A percentile compares a stretch with the other conserved stretches of the same genome.
Conservation (phyloP, 495 filamentous ascomycete species). For the Penicillium bialowiezense region DNA sequence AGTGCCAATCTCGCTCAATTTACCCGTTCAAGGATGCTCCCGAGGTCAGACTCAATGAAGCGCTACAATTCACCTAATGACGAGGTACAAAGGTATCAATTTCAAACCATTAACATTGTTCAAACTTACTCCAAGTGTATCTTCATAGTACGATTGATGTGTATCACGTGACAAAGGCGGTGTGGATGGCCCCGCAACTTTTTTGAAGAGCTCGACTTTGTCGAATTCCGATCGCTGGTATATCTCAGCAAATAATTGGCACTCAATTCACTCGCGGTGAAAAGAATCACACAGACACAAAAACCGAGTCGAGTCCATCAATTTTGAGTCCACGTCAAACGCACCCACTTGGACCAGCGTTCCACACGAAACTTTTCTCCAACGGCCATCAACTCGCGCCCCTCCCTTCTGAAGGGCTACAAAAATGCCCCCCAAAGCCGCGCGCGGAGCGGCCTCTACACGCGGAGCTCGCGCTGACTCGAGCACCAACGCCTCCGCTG, state of each 20-base stretch:
- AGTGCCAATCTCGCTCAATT: slow-evolving; percentile 17
- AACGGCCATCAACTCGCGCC: slow-evolving; percentile 11
- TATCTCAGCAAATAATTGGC: not conserved
- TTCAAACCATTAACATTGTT: no score
- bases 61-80: no score
- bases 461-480: slow-evolving; percentile 7
- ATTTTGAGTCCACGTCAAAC: not conserved
- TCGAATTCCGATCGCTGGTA: slow-evolving; percentile 4
- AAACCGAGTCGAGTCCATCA: no score
- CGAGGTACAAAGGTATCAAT: no score
- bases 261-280: not conserved
- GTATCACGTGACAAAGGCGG: slow-evolving; percentile 16
- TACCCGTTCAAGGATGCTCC: no score
- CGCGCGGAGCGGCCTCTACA: slow-evolving; percentile 16
- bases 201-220: slow-evolving; percentile 29
- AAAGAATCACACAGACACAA: not conserved
- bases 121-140: no score
- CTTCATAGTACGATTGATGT: no score
- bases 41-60: no score
- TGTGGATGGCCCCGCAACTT: slow-evolving; percentile 23
- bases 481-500: slow-evolving; percentile 14
- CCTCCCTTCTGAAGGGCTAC: slow-evolving; percentile 16
- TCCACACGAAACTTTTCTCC: slow-evolving; percentile 8
- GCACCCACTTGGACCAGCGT: not conserved
- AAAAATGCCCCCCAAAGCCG: slow-evolving; percentile 46